Evolutionary conservation across 805 yeast species (phyloP), one percentile per base, ranked within the genome.

Genomic region (Nadsonia fulvescens): DNA sequence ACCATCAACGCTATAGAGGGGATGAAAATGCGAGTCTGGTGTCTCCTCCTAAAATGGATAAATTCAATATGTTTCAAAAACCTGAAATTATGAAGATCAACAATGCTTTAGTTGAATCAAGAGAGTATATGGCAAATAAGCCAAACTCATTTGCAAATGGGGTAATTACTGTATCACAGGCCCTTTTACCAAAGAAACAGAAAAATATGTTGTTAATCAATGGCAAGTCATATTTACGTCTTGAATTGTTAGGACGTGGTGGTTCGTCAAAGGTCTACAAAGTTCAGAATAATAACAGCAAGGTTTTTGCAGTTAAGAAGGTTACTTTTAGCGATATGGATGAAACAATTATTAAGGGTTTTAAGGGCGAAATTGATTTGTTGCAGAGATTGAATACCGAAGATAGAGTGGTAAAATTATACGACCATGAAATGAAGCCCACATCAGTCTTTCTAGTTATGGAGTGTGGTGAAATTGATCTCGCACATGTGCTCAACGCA

Each of bases 401-500:
- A 37, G 63, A 64, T 17, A 54, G 94, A 27, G 95, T 86, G 4
- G 93, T 89, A 3, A 61, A 66, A 39, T 54, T 86, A 22, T 51
- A 75, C 18, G 93, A 81, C 41, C 66, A 74, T 46, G 69, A 72
- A n/a, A 56, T 81, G 36, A 58, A 60, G 3, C 67, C 63, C 14
- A 70, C 75, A 0, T 60, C 70, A 2, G 56, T 86, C 18, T 60
- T 63, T 40, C 53, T 86, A 34, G 76, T 82, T 3, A 79, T 86
- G 93, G 96, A 89, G 49, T 78, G 92, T 44, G 96, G 96, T 12
- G 93, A 86, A 34, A 65, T 77, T 28, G 95, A 86, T 46, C 51
- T 86, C 14, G 86, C 93, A 0, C 79, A 69, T 38, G 83, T 83
- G 6, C 56, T 86, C 24, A 63, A 68, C 21, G 63, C 60, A 25